phyloP scores from a whole-genome alignment of 73 alveolate genomes.

The Durusdinium trenchii region DNA sequence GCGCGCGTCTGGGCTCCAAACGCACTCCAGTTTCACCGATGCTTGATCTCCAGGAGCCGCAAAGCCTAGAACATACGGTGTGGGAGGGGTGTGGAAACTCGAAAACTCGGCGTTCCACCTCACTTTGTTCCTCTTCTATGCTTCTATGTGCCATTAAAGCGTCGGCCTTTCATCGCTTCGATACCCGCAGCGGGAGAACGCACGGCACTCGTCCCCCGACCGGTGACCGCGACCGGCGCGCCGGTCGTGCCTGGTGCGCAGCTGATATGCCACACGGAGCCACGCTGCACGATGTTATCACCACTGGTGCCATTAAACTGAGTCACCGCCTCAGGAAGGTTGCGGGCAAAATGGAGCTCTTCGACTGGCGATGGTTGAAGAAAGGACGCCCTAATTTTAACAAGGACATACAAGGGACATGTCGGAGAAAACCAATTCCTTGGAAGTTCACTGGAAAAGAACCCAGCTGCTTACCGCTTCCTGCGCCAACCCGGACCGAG shows the following conservation, averaged over 20 bases:
- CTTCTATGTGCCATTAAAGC: too few species aligned
- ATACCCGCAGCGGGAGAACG: too few species aligned
- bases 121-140: too few species aligned
- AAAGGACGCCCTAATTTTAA: background rate
- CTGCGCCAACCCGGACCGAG: background rate
- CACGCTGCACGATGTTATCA: conserved; percentile 66
- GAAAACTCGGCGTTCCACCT: too few species aligned
- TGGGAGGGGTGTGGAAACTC: too few species aligned
- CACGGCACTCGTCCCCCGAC: background rate
- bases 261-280: conserved; percentile 82
- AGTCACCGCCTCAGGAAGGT: conserved; percentile 58
- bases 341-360: background rate
- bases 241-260: conserved; percentile 56
- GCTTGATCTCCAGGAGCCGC: background rate
- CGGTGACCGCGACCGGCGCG: too few species aligned
- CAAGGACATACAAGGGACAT: background rate
- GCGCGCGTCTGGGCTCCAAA: background rate
- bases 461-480: background rate
- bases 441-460: background rate
- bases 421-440: background rate
- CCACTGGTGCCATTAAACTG: conserved; percentile 77
- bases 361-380: background rate
- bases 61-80: background rate
- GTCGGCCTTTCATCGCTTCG: too few species aligned
- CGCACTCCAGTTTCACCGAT: conserved; percentile 29